phyloP scores from a whole-genome alignment of 2,329 filamentous ascomycete genomes.

The Tolypocladium tropicale region DNA sequence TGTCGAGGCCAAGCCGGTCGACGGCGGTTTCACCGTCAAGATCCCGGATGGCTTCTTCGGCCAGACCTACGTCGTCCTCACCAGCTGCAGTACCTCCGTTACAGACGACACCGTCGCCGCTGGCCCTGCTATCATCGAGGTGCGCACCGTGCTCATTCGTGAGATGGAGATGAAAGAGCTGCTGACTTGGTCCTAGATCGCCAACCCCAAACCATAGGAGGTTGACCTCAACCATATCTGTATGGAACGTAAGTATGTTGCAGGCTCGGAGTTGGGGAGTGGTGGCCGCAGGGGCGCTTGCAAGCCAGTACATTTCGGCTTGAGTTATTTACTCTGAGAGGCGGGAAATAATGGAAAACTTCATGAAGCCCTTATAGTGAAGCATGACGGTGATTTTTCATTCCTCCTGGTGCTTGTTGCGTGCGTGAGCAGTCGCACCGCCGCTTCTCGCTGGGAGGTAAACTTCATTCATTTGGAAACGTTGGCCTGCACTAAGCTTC shows the following conservation, averaged over 20 bases:
- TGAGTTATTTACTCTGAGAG: not conserved
- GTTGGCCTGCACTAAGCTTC: too few species aligned
- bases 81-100: constrained; percentile 19
- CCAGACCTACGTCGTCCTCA: constrained; percentile 25
- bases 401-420: too few species aligned
- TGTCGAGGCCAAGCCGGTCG: not conserved
- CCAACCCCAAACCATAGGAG: not conserved
- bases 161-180: not conserved
- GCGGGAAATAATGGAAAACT: too few species aligned
- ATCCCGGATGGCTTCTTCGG: constrained; percentile 13
- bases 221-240: too few species aligned
- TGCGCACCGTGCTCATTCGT: not conserved
- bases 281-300: not conserved
- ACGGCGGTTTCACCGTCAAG: constrained; percentile 5
- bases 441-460: too few species aligned
- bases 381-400: too few species aligned
- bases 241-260: not conserved
- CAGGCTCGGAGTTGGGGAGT: not conserved
- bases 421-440: too few species aligned
- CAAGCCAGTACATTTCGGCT: not conserved
- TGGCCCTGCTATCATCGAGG: constrained; percentile 23
- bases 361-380: too few species aligned
- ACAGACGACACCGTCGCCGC: constrained; percentile 23
- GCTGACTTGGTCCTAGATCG: not conserved
- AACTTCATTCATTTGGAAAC: too few species aligned